Evolutionary conservation across 495 filamentous ascomycete species (phyloP).

Genomic region (Penicillium cinerascens): DNA sequence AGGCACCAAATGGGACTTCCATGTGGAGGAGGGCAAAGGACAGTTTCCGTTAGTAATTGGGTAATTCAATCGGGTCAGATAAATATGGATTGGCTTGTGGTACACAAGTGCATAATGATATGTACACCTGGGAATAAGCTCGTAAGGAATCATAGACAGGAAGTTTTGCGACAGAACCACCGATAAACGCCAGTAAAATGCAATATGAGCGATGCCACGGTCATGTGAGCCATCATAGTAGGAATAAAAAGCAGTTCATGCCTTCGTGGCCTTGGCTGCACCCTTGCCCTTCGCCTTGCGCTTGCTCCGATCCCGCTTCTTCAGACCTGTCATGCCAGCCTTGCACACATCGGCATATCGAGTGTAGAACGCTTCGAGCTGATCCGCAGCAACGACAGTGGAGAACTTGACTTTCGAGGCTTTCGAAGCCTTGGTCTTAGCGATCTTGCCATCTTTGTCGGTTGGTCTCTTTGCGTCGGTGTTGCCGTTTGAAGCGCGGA

Average conservation of each 20-base stretch:
- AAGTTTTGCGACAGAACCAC: constrained; percentile 9
- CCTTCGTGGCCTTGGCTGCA: constrained; percentile 49
- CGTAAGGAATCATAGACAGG: constrained; percentile 7
- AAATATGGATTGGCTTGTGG: background rate
- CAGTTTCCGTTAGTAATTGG: constrained; percentile 23
- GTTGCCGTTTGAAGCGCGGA: constrained; percentile 77
- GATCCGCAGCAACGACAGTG: constrained; percentile 72
- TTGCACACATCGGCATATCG: constrained; percentile 93
- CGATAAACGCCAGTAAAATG: constrained; percentile 26
- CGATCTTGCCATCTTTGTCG: constrained; percentile 22
- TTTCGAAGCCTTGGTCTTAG: constrained; percentile 28
- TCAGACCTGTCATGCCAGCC: constrained; percentile 78
- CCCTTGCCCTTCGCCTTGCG: constrained; percentile 63
- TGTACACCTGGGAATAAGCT: constrained; percentile 22
- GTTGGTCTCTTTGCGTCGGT: constrained; percentile 42
- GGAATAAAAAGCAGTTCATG: constrained; percentile 17
- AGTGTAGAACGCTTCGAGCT: constrained; percentile 75
- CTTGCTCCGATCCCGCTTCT: constrained; percentile 91
- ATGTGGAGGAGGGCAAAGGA: constrained; percentile 23
- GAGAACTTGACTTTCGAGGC: constrained; percentile 71
- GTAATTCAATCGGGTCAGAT: constrained; percentile 4
- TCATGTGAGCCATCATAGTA: background rate
- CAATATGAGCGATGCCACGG: constrained; percentile 1
- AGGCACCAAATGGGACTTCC: constrained; percentile 23
- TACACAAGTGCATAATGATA: constrained; percentile 13